Percentiles rank a stretch among this genome's conserved stretches.
These are phyloP conservation scores for Asclepias syriaca DNA, from an alignment of 257 asterid species.

Conservation along the genomic window DNA sequence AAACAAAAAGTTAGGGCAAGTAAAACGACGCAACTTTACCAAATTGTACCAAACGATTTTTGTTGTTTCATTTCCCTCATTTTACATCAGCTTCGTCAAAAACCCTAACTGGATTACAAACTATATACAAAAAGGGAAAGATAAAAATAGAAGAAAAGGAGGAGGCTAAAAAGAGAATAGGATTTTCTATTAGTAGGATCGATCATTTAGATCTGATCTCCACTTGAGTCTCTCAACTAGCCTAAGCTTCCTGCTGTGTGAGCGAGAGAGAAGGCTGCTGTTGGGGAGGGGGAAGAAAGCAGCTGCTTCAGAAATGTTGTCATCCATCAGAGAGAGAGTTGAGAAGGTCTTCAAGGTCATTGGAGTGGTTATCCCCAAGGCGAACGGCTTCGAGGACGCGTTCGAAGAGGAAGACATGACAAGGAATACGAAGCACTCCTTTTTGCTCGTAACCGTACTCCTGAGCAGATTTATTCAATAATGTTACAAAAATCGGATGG, in stretches of 20 bases:
- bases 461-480: slow-evolving; percentile 65
- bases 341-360: slow-evolving; percentile 50
- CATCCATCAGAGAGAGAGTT: slow-evolving; percentile 33
- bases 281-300: neutral
- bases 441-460: slow-evolving; percentile 84
- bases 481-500: slow-evolving; percentile 67
- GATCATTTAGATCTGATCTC: slow-evolving; percentile 6
- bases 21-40: slow-evolving; percentile 1
- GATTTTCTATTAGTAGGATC: neutral
- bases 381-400: slow-evolving; percentile 76
- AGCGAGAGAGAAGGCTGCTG: no score
- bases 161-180: neutral
- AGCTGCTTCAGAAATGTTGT: neutral
- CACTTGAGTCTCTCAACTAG: neutral
- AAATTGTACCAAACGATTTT: neutral
- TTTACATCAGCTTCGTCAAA: neutral
- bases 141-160: slow-evolving; percentile 1
- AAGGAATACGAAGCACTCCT: slow-evolving; percentile 83
- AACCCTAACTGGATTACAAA: neutral
- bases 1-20: neutral
- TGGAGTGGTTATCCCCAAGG: slow-evolving; percentile 27
- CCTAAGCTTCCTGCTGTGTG: neutral
- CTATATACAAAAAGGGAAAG: slow-evolving; percentile 10
- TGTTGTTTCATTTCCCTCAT: neutral
- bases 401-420: slow-evolving; percentile 70